Evolutionary conservation across 1,139 yeast genomes (phyloP).

Genomic region (Zygoascus meyerae): DNA sequence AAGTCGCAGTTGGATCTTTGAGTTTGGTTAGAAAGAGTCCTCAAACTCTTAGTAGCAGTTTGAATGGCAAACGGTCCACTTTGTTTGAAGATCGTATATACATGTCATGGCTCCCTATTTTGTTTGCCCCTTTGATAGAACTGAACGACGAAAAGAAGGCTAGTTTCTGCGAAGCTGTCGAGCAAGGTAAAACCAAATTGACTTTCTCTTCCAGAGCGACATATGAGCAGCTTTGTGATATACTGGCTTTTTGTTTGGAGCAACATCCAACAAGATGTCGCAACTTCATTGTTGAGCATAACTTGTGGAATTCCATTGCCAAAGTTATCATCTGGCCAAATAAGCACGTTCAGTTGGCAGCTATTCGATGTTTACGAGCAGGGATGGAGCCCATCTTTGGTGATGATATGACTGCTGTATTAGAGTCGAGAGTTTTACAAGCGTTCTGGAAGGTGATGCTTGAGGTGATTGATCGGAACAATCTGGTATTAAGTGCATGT

Average conservation of each 20-base stretch:
- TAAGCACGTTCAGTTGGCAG: constrained; percentile 56
- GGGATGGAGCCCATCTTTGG: constrained; percentile 44
- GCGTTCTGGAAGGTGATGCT: constrained; percentile 48
- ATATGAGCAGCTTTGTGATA: constrained; percentile 62
- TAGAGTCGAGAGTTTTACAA: constrained; percentile 6
- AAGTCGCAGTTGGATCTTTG: constrained; percentile 3
- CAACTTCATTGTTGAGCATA: constrained; percentile 54
- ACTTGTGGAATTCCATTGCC: constrained; percentile 50
- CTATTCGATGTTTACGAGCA: constrained; percentile 32
- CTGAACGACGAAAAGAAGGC: constrained; percentile 1
- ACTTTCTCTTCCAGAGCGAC: constrained; percentile 23
- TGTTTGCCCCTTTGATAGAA: constrained; percentile 19
- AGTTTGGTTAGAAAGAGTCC: constrained; percentile 8
- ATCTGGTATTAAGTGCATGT: constrained; percentile 69
- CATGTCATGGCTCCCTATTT: constrained; percentile 19
- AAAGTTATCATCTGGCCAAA: constrained; percentile 37
- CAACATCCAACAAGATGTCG: constrained; percentile 55
- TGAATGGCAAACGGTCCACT: constrained; percentile 32
- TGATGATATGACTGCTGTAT: constrained; percentile 19
- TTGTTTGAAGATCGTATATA: constrained; percentile 21
- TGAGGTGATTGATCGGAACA: constrained; percentile 42
- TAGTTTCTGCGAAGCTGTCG: background rate
- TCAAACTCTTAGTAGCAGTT: background rate
- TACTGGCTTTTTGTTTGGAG: constrained; percentile 58
- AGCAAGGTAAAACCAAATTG: background rate